phyloP scores from a whole-genome alignment of 75 land plant genomes.

The Cryptomeria japonica region DNA sequence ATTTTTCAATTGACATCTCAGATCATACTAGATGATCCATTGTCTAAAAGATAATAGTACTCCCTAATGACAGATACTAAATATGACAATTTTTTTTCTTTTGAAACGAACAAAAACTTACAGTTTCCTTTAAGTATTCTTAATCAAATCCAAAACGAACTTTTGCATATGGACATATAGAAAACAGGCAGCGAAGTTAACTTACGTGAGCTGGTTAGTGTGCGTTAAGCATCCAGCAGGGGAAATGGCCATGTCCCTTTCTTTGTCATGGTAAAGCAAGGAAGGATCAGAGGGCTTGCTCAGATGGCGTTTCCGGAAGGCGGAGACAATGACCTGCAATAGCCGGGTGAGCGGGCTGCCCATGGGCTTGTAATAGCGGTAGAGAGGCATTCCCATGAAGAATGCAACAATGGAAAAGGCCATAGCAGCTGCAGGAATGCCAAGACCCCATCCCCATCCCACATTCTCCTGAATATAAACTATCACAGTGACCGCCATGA shows the following conservation, averaged over 20 bases:
- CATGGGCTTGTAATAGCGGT: slow-evolving; percentile 49
- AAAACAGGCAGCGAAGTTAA: neutral
- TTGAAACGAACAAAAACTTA: no score
- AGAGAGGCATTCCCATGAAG: slow-evolving; percentile 57
- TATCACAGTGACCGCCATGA: slow-evolving; percentile 69
- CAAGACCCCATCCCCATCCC: slow-evolving; percentile 93
- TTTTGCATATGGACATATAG: no score
- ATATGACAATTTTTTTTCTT: no score
- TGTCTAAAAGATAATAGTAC: no score
- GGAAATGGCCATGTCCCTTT: slow-evolving; percentile 46
- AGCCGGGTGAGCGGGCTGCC: slow-evolving; percentile 88
- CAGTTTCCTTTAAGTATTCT: no score
- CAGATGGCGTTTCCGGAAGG: slow-evolving; percentile 50
- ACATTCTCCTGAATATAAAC: slow-evolving; percentile 83
- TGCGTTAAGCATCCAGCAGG: slow-evolving; percentile 53
- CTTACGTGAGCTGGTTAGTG: slow-evolving; percentile 67
- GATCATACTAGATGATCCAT: no score
- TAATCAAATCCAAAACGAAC: no score
- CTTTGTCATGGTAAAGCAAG: slow-evolving; percentile 43
- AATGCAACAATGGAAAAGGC: slow-evolving; percentile 53
- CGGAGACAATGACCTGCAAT: slow-evolving; percentile 66
- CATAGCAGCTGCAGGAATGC: slow-evolving; percentile 74
- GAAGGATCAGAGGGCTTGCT: slow-evolving; percentile 22
- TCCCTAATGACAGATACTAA: no score
- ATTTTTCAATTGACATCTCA: no score